These are phyloP conservation scores for Moringa oleifera DNA, from an alignment of 345 rosid species.

Conservation along the genomic window DNA sequence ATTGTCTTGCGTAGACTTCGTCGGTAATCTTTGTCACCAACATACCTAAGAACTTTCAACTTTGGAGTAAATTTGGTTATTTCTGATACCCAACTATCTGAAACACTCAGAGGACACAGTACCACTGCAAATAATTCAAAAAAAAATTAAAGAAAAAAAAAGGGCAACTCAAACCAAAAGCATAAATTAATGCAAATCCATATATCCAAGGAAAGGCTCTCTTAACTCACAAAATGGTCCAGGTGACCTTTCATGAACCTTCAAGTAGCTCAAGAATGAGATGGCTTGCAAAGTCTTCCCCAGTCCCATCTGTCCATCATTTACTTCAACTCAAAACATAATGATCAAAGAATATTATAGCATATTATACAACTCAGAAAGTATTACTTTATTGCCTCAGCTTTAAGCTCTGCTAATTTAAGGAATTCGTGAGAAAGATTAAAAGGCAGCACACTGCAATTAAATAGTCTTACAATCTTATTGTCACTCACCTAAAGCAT, in stretches of 20 bases:
- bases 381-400: no score
- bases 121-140: conserved; percentile 48
- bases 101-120: conserved; percentile 81
- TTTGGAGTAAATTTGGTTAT: conserved; percentile 61
- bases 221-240: conserved; percentile 73
- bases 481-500: no score
- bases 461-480: no score
- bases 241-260: conserved; percentile 33
- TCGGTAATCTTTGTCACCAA: conserved; percentile 70
- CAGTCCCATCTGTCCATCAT: conserved; percentile 69
- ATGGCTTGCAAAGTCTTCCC: conserved; percentile 92
- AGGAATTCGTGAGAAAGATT: no score
- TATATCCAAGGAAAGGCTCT: conserved; percentile 13
- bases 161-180: conserved; percentile 1
- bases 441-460: no score
- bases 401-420: no score
- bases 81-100: conserved; percentile 83
- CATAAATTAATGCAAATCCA: background rate
- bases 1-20: conserved; percentile 43
- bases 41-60: conserved; percentile 58
- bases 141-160: background rate
- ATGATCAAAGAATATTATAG: no score
- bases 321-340: conserved; percentile 1
- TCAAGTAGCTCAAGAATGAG: conserved; percentile 71
- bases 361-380: no score